These are phyloP conservation scores for Musa itinerans DNA, from an alignment of 176 grass and related monocot genomes.

Conservation along the genomic window DNA sequence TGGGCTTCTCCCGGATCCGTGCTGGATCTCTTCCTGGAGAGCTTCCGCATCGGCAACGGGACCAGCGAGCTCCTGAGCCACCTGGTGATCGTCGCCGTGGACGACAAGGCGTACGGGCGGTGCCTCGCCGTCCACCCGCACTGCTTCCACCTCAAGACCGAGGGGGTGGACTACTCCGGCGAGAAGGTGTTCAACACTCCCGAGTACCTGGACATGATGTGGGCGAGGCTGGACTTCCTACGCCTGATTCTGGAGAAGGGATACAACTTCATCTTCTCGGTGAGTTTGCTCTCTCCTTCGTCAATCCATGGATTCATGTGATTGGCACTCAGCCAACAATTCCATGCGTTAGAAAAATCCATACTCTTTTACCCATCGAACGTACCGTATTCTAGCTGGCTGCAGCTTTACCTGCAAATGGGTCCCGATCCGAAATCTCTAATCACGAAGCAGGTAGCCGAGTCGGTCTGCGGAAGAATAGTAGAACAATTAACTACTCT, in stretches of 20 bases:
- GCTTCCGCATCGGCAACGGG: slow-evolving; percentile 48
- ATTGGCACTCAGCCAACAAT: no score
- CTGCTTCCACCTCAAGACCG: slow-evolving; percentile 59
- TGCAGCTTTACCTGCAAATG: no score
- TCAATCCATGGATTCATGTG: not conserved
- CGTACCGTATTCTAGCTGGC: no score
- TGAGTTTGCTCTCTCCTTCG: not conserved
- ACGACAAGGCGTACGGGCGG: slow-evolving; percentile 58
- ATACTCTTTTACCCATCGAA: no score
- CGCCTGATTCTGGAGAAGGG: slow-evolving; percentile 62
- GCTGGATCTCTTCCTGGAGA: slow-evolving; percentile 92
- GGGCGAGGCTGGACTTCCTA: slow-evolving; percentile 58
- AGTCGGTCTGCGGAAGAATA: no score
- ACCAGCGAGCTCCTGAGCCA: slow-evolving; percentile 64
- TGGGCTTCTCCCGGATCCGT: slow-evolving; percentile 67
- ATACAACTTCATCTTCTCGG: slow-evolving; percentile 84
- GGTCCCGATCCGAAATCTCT: no score
- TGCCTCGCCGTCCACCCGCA: slow-evolving; percentile 62
- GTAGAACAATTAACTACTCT: no score
- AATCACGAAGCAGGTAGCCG: no score
- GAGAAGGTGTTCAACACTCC: slow-evolving; percentile 65
- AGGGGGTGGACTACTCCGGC: slow-evolving; percentile 35
- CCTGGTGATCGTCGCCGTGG: slow-evolving; percentile 81
- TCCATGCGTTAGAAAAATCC: no score
- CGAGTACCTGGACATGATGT: slow-evolving; percentile 83